phyloP scores from a whole-genome alignment of 2,329 filamentous ascomycete species.

The Neophaeococcomyces mojaviensis region DNA sequence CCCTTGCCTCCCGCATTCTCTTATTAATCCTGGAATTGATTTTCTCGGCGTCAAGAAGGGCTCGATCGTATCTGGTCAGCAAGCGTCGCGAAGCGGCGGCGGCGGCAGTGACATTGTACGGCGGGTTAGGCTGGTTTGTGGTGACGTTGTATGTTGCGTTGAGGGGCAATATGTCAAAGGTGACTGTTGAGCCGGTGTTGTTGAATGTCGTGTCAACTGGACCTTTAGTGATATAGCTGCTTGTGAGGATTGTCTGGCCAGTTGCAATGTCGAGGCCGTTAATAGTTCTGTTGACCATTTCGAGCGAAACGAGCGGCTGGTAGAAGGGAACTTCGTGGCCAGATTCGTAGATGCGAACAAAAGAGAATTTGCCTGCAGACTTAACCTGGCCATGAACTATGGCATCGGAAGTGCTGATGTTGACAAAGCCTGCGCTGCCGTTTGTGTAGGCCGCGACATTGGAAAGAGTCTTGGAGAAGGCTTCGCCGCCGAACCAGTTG shows the following conservation, averaged over 20 bases:
- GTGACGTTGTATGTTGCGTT: constrained; percentile 7
- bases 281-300: constrained; percentile 55
- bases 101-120: constrained; percentile 3
- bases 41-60: neutral
- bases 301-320: constrained; percentile 53
- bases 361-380: constrained; percentile 35
- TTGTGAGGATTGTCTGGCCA: constrained; percentile 35
- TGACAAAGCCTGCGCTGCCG: constrained; percentile 26
- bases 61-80: constrained; percentile 1
- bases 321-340: constrained; percentile 34
- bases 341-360: constrained; percentile 33
- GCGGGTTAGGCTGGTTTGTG: constrained; percentile 5
- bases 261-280: constrained; percentile 48
- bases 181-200: constrained; percentile 22
- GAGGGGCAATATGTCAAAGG: constrained; percentile 14
- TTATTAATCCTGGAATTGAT: neutral
- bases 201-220: constrained; percentile 44
- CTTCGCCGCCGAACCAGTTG: constrained; percentile 42
- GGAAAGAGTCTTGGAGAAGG: constrained; percentile 28
- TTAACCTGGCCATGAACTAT: constrained; percentile 48
- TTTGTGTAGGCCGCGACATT: constrained; percentile 30
- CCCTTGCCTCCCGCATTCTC: too few relatives aligned
- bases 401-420: constrained; percentile 31
- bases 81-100: too few relatives aligned
- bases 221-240: constrained; percentile 43